Percentiles rank a stretch among this genome's conserved stretches.
These are phyloP conservation scores for Pythium monospermum DNA, from an alignment of 352 stramenopile species.

Conservation along the genomic window DNA sequence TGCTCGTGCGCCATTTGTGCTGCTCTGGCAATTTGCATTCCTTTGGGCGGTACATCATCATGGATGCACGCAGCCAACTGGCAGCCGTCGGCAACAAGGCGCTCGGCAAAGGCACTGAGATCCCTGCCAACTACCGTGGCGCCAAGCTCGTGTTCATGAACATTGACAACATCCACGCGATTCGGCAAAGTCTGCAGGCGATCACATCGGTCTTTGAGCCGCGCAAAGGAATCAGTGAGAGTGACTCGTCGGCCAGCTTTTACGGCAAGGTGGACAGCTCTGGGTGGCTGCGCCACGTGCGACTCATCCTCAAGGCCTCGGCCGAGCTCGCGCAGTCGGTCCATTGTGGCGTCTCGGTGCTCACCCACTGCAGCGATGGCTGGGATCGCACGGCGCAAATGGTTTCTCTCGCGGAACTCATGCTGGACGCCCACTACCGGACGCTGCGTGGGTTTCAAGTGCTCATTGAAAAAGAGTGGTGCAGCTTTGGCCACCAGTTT, in stretches of 20 bases:
- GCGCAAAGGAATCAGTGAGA: conserved; percentile 57
- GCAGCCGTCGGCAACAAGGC: conserved; percentile 84
- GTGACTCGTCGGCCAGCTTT: conserved; percentile 81
- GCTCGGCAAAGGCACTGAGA: conserved; percentile 95
- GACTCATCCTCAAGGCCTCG: conserved; percentile 90
- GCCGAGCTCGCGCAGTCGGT: conserved; percentile 92
- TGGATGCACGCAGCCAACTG: conserved; percentile 82
- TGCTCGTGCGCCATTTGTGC: conserved; percentile 63
- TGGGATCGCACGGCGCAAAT: conserved; percentile 99
- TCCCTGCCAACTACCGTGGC: conserved; percentile 93
- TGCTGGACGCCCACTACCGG: conserved; percentile 97
- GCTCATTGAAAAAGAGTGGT: conserved; percentile 99
- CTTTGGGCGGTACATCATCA: conserved; percentile 70
- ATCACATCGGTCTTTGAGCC: conserved; percentile 81
- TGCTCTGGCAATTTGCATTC: conserved; percentile 46
- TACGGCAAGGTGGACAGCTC: conserved; percentile 90
- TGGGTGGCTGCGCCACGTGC: conserved; percentile 95
- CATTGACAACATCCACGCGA: conserved; percentile 98
- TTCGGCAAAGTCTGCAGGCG: conserved; percentile 92
- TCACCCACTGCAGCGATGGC: conserved; percentile 98
- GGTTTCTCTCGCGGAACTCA: conserved; percentile 91
- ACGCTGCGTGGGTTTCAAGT: conserved; percentile 95
- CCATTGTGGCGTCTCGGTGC: conserved; percentile 91
- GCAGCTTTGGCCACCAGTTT: conserved; percentile 98
- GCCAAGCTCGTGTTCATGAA: conserved; percentile 96